phyloP scores from a whole-genome alignment of 2,329 filamentous ascomycete genomes.

The Trichoderma lentiforme region DNA sequence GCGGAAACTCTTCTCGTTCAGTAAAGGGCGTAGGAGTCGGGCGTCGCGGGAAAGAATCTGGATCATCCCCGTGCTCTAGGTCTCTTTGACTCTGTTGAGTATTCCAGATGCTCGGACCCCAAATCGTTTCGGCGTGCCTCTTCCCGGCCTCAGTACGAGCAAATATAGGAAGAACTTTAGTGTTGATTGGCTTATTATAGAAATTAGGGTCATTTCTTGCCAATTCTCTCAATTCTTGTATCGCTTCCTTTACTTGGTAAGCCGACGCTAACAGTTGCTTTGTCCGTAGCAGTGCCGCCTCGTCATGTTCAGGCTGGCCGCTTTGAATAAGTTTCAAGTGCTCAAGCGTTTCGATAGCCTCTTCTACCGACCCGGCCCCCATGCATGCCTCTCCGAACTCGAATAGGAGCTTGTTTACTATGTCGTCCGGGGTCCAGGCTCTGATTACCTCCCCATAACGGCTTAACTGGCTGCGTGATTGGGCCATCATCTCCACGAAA shows the following conservation, averaged over 20 bases:
- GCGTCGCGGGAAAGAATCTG: no score
- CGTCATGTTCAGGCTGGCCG: neutral
- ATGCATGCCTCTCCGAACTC: neutral
- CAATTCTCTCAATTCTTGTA: neutral
- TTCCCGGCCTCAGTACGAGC: neutral
- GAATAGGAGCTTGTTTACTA: neutral
- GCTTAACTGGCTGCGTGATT: no score
- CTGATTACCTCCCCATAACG: neutral
- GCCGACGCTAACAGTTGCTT: neutral
- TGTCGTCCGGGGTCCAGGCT: neutral
- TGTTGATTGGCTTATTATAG: neutral
- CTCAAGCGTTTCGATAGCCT: neutral
- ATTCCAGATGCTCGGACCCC: neutral
- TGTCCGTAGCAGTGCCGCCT: neutral
- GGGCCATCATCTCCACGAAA: no score
- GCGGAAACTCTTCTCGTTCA: no score
- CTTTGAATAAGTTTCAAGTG: neutral
- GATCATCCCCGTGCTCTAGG: no score
- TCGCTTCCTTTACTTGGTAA: no score
- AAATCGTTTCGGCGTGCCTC: neutral
- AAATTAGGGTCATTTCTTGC: neutral
- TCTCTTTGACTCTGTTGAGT: no score
- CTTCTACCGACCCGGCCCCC: neutral
- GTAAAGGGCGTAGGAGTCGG: no score
- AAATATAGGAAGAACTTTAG: neutral